Conservation (phyloP, 768 basidiomycete genomes). For the Chalciporus chontae region DNA sequence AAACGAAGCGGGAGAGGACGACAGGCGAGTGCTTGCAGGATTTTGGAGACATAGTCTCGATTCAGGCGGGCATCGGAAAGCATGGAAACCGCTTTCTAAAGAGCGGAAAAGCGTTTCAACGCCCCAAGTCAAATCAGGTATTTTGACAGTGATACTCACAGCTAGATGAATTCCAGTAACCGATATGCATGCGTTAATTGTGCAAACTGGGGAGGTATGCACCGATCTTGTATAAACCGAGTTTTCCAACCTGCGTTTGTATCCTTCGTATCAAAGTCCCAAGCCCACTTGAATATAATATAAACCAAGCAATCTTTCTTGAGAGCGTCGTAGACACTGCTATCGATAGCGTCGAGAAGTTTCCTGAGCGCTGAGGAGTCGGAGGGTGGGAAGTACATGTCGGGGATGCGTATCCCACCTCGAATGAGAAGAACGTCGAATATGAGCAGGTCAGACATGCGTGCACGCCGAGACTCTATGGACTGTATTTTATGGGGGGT, state of each 20-base stretch:
- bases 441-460: constrained; percentile 60
- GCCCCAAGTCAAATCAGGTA: neutral
- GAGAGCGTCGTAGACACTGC: constrained; percentile 63
- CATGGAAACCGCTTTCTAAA: constrained; percentile 64
- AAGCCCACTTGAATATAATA: constrained; percentile 77
- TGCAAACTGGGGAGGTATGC: constrained; percentile 74
- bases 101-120: neutral
- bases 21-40: constrained; percentile 54
- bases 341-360: constrained; percentile 58
- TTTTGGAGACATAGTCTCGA: constrained; percentile 75
- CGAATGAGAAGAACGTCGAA: constrained; percentile 70
- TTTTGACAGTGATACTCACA: constrained; percentile 40
- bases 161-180: constrained; percentile 59
- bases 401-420: constrained; percentile 58
- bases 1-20: constrained; percentile 39
- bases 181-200: constrained; percentile 83
- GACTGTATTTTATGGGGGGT: constrained; percentile 46
- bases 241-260: constrained; percentile 23
- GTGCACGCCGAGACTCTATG: constrained; percentile 60
- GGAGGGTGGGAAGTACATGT: constrained; percentile 66
- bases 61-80: constrained; percentile 74
- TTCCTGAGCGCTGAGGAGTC: constrained; percentile 50
- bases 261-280: constrained; percentile 63
- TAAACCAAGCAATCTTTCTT: constrained; percentile 82
- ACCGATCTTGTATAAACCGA: constrained; percentile 47